A percentile compares a stretch with the other conserved stretches of the same genome.
Evolutionary conservation across 352 stramenopile genomes (phyloP).

Genomic region (Globisporangium acanthophoron): DNA sequence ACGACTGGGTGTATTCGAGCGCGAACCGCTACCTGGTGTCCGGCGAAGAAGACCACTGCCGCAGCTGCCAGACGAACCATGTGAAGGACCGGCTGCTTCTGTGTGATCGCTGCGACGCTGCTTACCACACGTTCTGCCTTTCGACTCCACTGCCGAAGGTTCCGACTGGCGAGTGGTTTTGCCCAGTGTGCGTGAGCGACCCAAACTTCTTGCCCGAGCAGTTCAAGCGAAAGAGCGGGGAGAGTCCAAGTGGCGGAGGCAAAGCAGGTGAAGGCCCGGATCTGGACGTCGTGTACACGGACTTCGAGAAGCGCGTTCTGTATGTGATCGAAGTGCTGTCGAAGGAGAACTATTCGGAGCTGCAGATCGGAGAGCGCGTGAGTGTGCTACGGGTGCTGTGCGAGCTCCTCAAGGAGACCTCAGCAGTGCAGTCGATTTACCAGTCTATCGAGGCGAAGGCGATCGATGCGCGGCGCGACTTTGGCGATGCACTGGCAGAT

Average conservation of each 20-base stretch:
- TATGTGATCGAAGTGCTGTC: conserved; percentile 60
- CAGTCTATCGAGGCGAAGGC: conserved; percentile 59
- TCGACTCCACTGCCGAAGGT: conserved; percentile 46
- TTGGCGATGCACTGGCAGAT: conserved; percentile 54
- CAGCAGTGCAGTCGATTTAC: conserved; percentile 54
- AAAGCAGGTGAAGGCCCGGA: conserved; percentile 15
- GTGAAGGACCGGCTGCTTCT: conserved; percentile 59
- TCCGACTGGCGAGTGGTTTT: conserved; percentile 74
- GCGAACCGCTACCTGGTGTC: conserved; percentile 46
- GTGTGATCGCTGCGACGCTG: conserved; percentile 79
- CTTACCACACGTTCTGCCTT: conserved; percentile 82
- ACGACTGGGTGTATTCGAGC: conserved; percentile 70
- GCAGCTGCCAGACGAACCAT: conserved; percentile 66
- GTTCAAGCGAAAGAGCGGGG: conserved; percentile 37
- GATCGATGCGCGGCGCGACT: conserved; percentile 44
- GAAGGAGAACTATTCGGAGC: conserved; percentile 58
- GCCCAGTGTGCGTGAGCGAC: conserved; percentile 48
- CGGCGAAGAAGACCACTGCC: conserved; percentile 74
- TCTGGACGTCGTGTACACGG: conserved; percentile 36
- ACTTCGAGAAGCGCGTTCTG: conserved; percentile 60
- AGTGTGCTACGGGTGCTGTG: conserved; percentile 54
- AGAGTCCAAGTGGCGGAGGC: conserved; percentile 16
- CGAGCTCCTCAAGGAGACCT: conserved; percentile 55
- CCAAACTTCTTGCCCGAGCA: conserved; percentile 49
- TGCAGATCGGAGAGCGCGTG: conserved; percentile 47